These are phyloP conservation scores for Yamadazyma triangularis DNA, from an alignment of 1,139 yeast species.

Conservation along the genomic window DNA sequence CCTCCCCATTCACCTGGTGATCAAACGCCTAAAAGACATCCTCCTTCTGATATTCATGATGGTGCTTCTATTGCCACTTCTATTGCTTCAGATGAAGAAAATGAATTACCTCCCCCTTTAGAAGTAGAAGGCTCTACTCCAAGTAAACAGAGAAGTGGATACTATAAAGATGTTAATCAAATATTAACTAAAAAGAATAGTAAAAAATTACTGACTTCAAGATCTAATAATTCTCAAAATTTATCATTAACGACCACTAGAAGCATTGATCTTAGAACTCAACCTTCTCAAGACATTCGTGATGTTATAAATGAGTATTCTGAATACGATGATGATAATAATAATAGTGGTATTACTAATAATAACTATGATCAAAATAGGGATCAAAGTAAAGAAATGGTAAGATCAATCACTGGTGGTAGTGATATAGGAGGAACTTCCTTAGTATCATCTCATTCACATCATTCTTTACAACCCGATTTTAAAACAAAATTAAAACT, in stretches of 20 bases:
- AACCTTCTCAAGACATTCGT: constrained; percentile 47
- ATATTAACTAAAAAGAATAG: constrained; percentile 7
- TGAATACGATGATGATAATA: constrained; percentile 36
- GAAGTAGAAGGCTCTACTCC: constrained; percentile 4
- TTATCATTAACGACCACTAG: constrained; percentile 19
- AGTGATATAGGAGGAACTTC: constrained; percentile 9
- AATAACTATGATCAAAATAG: neutral
- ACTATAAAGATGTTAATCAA: constrained; percentile 3
- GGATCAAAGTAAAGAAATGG: too few relatives aligned
- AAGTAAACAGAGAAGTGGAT: neutral
- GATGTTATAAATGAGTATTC: constrained; percentile 63
- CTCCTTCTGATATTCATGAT: constrained; percentile 10
- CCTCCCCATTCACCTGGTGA: too few relatives aligned
- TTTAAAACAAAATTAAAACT: constrained; percentile 4
- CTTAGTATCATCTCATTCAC: constrained; percentile 1
- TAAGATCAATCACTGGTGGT: constrained; percentile 8
- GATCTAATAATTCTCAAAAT: constrained; percentile 7
- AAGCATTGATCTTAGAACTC: constrained; percentile 33
- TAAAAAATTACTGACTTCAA: constrained; percentile 10
- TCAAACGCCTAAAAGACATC: constrained; percentile 1
- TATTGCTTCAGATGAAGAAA: constrained; percentile 8
- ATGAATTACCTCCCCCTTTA: constrained; percentile 11
- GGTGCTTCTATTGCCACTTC: constrained; percentile 17
- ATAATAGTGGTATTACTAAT: constrained; percentile 8
- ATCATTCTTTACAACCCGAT: constrained; percentile 1